Conservation (phyloP, 352 stramenopile genomes). For the Pythium aphanidermatum region DNA sequence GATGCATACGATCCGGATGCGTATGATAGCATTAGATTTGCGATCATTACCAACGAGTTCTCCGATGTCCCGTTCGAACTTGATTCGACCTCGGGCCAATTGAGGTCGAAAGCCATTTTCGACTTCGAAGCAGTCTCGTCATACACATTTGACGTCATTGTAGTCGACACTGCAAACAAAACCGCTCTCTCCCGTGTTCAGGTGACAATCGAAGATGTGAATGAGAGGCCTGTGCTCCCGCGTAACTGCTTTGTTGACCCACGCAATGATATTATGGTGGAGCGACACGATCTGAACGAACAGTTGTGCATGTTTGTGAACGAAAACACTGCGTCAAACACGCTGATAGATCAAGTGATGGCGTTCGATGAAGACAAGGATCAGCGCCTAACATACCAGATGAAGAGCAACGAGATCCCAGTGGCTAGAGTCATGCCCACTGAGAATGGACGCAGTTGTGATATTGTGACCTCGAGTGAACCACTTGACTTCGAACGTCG, state of each 20-base stretch:
- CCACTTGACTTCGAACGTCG: slow-evolving; percentile 41
- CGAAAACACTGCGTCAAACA: slow-evolving; percentile 25
- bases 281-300: slow-evolving; percentile 39
- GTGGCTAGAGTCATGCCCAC: slow-evolving; percentile 24
- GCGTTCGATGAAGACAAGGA: slow-evolving; percentile 31
- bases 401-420: slow-evolving; percentile 3
- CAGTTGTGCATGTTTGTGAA: slow-evolving; percentile 36
- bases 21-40: slow-evolving; percentile 13
- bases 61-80: slow-evolving; percentile 30
- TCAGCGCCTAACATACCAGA: slow-evolving; percentile 39
- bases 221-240: slow-evolving; percentile 32
- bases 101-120: slow-evolving; percentile 21
- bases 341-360: slow-evolving; percentile 21
- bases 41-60: not conserved
- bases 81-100: slow-evolving; percentile 27
- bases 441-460: slow-evolving; percentile 25
- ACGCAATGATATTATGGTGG: slow-evolving; percentile 17
- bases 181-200: slow-evolving; percentile 16
- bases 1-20: slow-evolving; percentile 12
- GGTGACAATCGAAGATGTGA: slow-evolving; percentile 35
- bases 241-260: slow-evolving; percentile 44
- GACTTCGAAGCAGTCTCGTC: slow-evolving; percentile 23
- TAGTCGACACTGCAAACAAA: slow-evolving; percentile 14
- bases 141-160: slow-evolving; percentile 22
- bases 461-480: slow-evolving; percentile 25